These are phyloP conservation scores for Fusarium equiseti DNA, from an alignment of 2,329 filamentous ascomycete species.

Conservation along the genomic window DNA sequence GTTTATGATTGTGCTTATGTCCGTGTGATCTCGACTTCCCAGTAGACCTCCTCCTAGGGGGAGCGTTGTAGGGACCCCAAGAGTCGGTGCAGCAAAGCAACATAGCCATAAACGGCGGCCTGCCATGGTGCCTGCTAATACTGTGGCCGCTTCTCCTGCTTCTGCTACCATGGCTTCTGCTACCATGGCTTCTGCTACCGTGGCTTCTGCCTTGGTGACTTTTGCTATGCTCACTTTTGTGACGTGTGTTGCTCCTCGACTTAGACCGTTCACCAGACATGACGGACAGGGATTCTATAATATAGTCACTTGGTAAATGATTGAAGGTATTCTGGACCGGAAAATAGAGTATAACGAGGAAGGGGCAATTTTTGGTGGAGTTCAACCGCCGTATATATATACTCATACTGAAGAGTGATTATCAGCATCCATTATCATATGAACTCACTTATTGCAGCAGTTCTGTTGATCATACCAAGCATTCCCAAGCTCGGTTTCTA, in stretches of 20 bases:
- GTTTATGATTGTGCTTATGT: constrained; percentile 3
- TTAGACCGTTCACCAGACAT: constrained; percentile 5
- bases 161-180: background rate
- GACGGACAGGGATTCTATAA: background rate
- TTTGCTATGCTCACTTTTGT: constrained; percentile 3
- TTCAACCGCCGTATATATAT: constrained; percentile 14
- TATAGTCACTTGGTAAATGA: background rate
- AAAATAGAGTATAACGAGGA: background rate
- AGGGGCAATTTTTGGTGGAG: background rate
- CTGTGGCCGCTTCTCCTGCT: constrained; percentile 4
- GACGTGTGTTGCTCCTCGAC: constrained; percentile 7
- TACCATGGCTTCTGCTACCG: background rate
- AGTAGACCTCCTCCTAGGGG: background rate
- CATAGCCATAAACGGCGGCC: background rate
- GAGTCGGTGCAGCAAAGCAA: constrained; percentile 7
- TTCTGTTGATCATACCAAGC: constrained; percentile 33
- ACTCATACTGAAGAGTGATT: constrained; percentile 17
- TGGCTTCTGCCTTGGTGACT: background rate
- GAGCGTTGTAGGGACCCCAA: background rate
- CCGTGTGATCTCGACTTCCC: background rate
- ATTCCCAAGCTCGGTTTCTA: constrained; percentile 42
- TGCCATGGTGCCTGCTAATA: background rate
- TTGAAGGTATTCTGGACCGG: background rate
- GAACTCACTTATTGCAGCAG: constrained; percentile 16
- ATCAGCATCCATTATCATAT: constrained; percentile 10